Evolutionary conservation across 805 yeast genomes (phyloP).

Genomic region (Saccharomycopsis guyanensis): DNA sequence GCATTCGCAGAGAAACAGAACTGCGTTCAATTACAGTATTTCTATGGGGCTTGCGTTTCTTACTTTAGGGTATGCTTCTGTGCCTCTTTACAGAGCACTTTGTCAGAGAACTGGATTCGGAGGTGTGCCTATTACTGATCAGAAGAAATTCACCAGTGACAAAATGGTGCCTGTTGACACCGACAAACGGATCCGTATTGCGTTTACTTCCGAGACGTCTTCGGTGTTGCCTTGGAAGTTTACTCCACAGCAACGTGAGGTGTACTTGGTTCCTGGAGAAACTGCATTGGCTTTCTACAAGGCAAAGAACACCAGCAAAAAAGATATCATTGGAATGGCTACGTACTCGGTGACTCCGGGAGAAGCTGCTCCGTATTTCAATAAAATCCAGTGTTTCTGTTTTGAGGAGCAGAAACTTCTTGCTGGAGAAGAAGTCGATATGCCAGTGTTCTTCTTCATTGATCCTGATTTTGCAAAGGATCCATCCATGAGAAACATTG

Average conservation of each 20-base stretch:
- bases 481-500: constrained; percentile 85
- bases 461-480: constrained; percentile 94
- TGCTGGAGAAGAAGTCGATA: constrained; percentile 97
- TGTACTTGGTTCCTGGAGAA: constrained; percentile 90
- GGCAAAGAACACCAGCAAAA: constrained; percentile 78
- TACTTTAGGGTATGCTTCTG: constrained; percentile 82
- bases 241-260: constrained; percentile 90
- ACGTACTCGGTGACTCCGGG: constrained; percentile 96
- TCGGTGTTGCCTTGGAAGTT: constrained; percentile 91
- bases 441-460: constrained; percentile 96
- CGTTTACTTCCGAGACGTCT: constrained; percentile 88
- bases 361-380: constrained; percentile 92
- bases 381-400: constrained; percentile 96
- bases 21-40: constrained; percentile 18
- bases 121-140: constrained; percentile 89
- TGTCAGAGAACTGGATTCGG: constrained; percentile 96
- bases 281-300: constrained; percentile 94
- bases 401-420: constrained; percentile 91
- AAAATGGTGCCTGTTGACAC: constrained; percentile 83
- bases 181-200: constrained; percentile 70
- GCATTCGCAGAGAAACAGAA: constrained; percentile 8
- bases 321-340: constrained; percentile 97
- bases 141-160: constrained; percentile 72
- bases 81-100: constrained; percentile 83
- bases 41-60: constrained; percentile 42